Conservation (phyloP, 805 yeast genomes). For the Starmerella apicola region DNA sequence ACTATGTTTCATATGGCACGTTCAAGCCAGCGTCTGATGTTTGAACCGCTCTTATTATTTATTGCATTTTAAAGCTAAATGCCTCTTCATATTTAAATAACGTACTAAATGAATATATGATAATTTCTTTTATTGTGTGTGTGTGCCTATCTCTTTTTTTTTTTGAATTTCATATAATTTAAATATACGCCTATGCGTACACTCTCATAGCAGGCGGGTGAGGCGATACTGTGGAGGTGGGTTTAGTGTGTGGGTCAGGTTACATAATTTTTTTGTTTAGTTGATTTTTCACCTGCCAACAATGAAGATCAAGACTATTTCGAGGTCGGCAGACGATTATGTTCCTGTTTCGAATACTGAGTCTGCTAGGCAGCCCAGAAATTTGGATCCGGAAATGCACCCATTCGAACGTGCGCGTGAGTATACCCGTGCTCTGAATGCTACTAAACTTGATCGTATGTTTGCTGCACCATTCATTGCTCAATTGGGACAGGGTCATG, state of each 20-base stretch:
- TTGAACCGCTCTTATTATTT: too few species aligned
- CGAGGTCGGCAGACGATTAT: constrained; percentile 81
- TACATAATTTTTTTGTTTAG: not conserved
- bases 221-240: not conserved
- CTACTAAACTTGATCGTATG: constrained; percentile 90
- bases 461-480: constrained; percentile 97
- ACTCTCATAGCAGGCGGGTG: too few species aligned
- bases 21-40: constrained; percentile 3
- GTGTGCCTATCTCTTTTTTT: too few species aligned
- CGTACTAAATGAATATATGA: too few species aligned
- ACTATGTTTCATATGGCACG: constrained; percentile 13
- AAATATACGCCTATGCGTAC: too few species aligned
- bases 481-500: constrained; percentile 86
- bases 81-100: too few species aligned
- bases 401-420: constrained; percentile 97
- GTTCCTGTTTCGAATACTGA: constrained; percentile 88
- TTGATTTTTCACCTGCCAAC: not conserved
- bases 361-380: constrained; percentile 75
- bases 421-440: constrained; percentile 85
- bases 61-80: too few species aligned
- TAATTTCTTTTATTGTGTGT: too few species aligned
- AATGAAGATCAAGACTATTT: constrained; percentile 74
- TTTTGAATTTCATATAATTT: too few species aligned
- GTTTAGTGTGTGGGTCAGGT: not conserved
- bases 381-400: constrained; percentile 85